A percentile compares a stretch with the other conserved stretches of the same genome.
Conservation (phyloP, 2,329 filamentous ascomycete genomes). For the Tolypocladium guangdongense region DNA sequence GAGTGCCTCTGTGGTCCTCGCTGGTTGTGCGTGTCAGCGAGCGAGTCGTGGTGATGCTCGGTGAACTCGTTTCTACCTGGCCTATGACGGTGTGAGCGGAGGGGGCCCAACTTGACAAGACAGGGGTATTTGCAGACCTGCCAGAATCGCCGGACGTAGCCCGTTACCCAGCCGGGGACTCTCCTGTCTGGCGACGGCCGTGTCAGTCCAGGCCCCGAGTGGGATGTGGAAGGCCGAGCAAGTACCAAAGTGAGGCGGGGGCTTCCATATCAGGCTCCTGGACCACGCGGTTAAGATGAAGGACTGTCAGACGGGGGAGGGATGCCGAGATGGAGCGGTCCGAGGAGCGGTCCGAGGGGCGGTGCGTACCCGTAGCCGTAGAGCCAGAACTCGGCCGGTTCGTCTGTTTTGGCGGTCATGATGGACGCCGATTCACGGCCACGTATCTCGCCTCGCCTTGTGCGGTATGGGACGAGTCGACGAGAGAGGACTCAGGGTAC, state of each 20-base stretch:
- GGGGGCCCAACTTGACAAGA: conserved; percentile 1
- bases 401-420: background rate
- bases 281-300: background rate
- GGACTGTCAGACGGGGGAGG: background rate
- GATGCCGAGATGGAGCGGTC: background rate
- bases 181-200: conserved; percentile 53
- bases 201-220: background rate
- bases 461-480: background rate
- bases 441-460: background rate
- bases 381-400: conserved; percentile 71
- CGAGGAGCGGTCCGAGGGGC: background rate
- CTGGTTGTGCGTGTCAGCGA: conserved; percentile 31
- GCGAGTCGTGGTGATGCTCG: background rate
- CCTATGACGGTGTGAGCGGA: conserved; percentile 1
- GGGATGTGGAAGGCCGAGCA: background rate
- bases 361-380: conserved; percentile 82
- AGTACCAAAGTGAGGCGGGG: conserved; percentile 86
- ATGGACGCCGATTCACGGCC: background rate
- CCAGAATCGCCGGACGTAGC: conserved; percentile 95
- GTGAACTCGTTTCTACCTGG: background rate
- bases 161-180: conserved; percentile 80
- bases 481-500: background rate
- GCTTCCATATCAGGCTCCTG: conserved; percentile 94
- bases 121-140: conserved; percentile 53
- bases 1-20: conserved; percentile 89